Percentiles rank a stretch among this genome's conserved stretches.
These are phyloP conservation scores for Yamadazyma diddensiae DNA, from an alignment of 1,139 yeast species.

Conservation along the genomic window DNA sequence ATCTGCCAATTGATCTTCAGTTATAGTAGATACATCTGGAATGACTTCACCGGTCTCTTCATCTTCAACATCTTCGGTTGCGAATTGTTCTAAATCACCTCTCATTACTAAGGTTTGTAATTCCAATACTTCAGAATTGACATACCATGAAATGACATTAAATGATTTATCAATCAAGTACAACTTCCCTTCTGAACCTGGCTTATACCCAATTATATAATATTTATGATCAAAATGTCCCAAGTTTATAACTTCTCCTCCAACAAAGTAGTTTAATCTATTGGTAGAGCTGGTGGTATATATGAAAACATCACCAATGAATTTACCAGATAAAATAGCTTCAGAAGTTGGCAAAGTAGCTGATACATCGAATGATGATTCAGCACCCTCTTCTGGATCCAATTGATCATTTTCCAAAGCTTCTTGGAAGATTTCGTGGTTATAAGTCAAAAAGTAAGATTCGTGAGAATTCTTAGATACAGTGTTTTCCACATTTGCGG, in stretches of 20 bases:
- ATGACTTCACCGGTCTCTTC: slow-evolving; percentile 39
- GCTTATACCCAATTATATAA: slow-evolving; percentile 84
- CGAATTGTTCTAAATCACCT: slow-evolving; percentile 70
- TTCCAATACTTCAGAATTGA: slow-evolving; percentile 84
- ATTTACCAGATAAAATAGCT: slow-evolving; percentile 80
- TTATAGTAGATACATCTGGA: slow-evolving; percentile 53
- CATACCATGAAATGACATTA: slow-evolving; percentile 75
- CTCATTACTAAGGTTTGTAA: slow-evolving; percentile 94
- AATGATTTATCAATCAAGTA: slow-evolving; percentile 90
- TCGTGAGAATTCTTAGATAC: slow-evolving; percentile 44
- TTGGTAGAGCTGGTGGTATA: slow-evolving; percentile 79
- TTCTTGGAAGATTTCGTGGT: slow-evolving; percentile 62
- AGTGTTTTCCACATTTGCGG: slow-evolving; percentile 8
- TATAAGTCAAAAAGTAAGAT: slow-evolving; percentile 78
- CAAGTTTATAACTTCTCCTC: slow-evolving; percentile 87
- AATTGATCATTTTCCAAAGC: slow-evolving; percentile 58
- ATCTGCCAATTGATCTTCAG: slow-evolving; percentile 61
- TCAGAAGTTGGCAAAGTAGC: slow-evolving; percentile 72
- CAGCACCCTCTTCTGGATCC: slow-evolving; percentile 85
- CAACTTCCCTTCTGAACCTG: slow-evolving; percentile 78
- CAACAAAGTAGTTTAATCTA: slow-evolving; percentile 90
- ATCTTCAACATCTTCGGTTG: slow-evolving; percentile 28
- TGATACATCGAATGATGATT: slow-evolving; percentile 78
- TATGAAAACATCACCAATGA: slow-evolving; percentile 96
- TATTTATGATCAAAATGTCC: slow-evolving; percentile 90